These are phyloP conservation scores for Cytospora paraplurivora DNA, from an alignment of 2,329 filamentous ascomycete genomes.

Conservation along the genomic window DNA sequence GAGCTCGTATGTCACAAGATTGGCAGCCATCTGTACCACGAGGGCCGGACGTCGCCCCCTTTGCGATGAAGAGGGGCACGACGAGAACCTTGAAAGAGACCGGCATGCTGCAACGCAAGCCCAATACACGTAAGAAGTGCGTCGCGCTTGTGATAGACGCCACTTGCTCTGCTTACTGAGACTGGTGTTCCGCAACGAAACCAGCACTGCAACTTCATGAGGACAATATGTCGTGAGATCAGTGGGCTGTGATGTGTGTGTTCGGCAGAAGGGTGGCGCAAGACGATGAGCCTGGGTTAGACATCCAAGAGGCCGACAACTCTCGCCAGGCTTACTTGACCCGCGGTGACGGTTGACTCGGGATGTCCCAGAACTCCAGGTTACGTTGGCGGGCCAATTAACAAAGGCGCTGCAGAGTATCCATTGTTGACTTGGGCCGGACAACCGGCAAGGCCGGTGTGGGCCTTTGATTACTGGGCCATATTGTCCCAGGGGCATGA, in stretches of 20 bases:
- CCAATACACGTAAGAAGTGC: background rate
- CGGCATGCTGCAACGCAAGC: background rate
- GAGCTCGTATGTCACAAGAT: background rate
- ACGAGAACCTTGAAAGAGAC: background rate
- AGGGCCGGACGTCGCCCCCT: background rate
- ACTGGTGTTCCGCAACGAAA: background rate
- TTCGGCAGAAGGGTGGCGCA: too few species aligned
- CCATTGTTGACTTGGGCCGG: background rate
- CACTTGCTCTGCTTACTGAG: background rate
- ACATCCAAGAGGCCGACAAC: background rate
- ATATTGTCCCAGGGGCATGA: background rate
- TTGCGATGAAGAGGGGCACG: background rate
- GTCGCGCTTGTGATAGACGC: background rate
- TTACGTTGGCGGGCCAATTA: too few species aligned
- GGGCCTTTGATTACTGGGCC: background rate
- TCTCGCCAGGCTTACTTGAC: background rate
- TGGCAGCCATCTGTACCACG: background rate
- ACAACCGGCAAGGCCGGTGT: background rate
- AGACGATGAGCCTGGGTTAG: background rate
- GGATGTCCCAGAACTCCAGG: too few species aligned
- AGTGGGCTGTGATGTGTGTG: background rate
- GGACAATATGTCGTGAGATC: background rate
- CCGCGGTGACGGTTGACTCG: background rate
- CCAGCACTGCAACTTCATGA: background rate
- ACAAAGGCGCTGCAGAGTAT: too few species aligned